Evolutionary conservation across 345 rosid species (phyloP), one percentile per base, ranked within the genome.

Genomic region (Hevea brasiliensis): DNA sequence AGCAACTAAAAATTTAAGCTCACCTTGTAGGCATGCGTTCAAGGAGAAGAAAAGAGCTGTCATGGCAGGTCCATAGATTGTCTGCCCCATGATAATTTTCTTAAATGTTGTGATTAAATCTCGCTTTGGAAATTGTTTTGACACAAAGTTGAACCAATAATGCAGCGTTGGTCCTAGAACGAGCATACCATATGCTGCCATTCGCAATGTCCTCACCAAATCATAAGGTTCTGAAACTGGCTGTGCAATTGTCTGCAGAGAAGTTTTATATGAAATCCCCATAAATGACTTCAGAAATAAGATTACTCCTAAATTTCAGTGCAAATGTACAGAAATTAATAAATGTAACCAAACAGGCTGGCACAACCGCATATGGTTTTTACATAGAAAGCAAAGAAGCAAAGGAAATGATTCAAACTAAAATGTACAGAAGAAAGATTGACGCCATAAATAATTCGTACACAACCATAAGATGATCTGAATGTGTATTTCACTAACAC

Each of bases 41-140:
- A 83, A 27, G 12, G 94, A 84, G 84, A 94, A 88, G 91, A 94
- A 92, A 60, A 83, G 81, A 18, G 63, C 86, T 3, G 90, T 94
- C 98, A 94, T 88, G 50, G 66, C 42, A 20, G 98, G 98, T 51
- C 95, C 97, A 54, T 87, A 94, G 42, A 88, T 32, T 15, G 84
- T 68, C 83, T 89, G 93, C 32, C 92, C 98, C 92, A 96, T 77
- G 58, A 84, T 80, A 81, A 91, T 93, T 83, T 93, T 96, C 92
- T 93, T 96, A 69, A 91, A 84, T 4, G 92, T 93, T 10, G 94
- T 82, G 29, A 87, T 72, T 74, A 90, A 64, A 84, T 96, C 98
- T 72, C 81, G 83, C 81, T 90, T 89, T 0, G 99, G 98, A 68
- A 93, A 87, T 61, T 74, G 73, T 59, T 77, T 87, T 23, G 97